Evolutionary conservation across 2,329 filamentous ascomycete species (phyloP).

Genomic region (Penicillium concentricum): DNA sequence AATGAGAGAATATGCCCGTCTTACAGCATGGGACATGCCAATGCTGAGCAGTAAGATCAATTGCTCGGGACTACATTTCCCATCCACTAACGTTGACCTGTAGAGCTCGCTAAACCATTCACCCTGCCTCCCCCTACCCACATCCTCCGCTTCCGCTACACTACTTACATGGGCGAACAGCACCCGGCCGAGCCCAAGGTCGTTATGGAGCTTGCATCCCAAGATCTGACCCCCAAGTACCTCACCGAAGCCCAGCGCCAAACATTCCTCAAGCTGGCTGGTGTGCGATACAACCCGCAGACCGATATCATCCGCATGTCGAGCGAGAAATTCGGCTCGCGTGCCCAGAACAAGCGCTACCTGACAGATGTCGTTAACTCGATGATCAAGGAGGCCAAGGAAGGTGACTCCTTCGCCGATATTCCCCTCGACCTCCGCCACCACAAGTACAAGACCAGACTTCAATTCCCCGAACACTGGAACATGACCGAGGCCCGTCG

Average conservation of each 20-base stretch:
- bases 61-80: background rate
- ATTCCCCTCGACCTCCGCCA: constrained; percentile 87
- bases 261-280: constrained; percentile 86
- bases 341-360: constrained; percentile 96
- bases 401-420: constrained; percentile 82
- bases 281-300: constrained; percentile 81
- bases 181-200: constrained; percentile 94
- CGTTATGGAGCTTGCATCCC: constrained; percentile 80
- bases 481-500: constrained; percentile 69
- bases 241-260: constrained; percentile 66
- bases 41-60: constrained; percentile 71
- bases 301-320: constrained; percentile 83
- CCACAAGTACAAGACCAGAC: constrained; percentile 66
- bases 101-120: constrained; percentile 83
- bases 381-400: constrained; percentile 73
- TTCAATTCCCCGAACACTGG: constrained; percentile 80
- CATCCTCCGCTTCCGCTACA: constrained; percentile 91
- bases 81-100: constrained; percentile 10
- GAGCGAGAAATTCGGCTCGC: constrained; percentile 81
- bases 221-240: constrained; percentile 61
- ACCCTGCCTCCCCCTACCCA: constrained; percentile 63
- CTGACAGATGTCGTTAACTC: constrained; percentile 74
- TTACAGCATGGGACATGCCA: constrained; percentile 95
- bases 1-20: constrained; percentile 79
- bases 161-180: constrained; percentile 88